These are phyloP conservation scores for Xylaria sp. DNA, from an alignment of 2,329 filamentous ascomycete species.

Conservation along the genomic window DNA sequence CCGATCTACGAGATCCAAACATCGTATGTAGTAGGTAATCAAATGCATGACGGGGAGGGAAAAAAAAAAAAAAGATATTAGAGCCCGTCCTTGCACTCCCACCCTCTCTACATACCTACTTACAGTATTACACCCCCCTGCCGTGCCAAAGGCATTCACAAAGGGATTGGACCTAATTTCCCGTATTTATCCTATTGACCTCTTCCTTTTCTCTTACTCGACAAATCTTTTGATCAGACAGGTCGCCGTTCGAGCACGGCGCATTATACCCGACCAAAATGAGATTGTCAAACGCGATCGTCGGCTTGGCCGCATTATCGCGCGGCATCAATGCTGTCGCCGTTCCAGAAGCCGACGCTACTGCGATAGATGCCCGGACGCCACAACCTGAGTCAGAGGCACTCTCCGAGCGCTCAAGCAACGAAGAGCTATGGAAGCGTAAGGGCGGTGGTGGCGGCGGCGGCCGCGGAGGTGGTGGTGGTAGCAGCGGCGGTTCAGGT, in stretches of 20 bases:
- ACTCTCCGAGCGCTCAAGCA: conserved; percentile 30
- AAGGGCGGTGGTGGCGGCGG: conserved; percentile 65
- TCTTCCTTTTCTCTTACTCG: not conserved
- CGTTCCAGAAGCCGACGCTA: conserved; percentile 26
- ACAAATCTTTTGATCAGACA: not conserved
- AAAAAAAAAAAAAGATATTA: too few relatives aligned
- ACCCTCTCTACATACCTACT: not conserved
- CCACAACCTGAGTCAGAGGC: conserved; percentile 21
- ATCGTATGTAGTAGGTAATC: too few relatives aligned
- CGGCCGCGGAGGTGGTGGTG: conserved; percentile 46
- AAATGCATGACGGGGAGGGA: too few relatives aligned
- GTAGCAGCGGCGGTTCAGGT: conserved; percentile 25
- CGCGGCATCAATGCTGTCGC: conserved; percentile 33
- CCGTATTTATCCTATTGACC: not conserved
- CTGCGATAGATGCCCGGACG: conserved; percentile 28
- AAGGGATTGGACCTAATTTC: conserved; percentile 1
- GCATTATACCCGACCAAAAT: conserved; percentile 25
- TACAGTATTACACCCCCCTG: not conserved
- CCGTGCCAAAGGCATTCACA: too few relatives aligned
- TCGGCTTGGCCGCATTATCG: conserved; percentile 32
- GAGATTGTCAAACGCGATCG: conserved; percentile 36
- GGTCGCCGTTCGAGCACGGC: conserved; percentile 12
- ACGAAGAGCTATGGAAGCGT: conserved; percentile 62
- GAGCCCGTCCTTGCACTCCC: too few relatives aligned
- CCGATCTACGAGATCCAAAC: not conserved